Percentiles rank a stretch among this genome's conserved stretches.
Evolutionary conservation across 1,284 basidiomycete genomes (phyloP).

Genomic region (Athelia psychrophila): DNA sequence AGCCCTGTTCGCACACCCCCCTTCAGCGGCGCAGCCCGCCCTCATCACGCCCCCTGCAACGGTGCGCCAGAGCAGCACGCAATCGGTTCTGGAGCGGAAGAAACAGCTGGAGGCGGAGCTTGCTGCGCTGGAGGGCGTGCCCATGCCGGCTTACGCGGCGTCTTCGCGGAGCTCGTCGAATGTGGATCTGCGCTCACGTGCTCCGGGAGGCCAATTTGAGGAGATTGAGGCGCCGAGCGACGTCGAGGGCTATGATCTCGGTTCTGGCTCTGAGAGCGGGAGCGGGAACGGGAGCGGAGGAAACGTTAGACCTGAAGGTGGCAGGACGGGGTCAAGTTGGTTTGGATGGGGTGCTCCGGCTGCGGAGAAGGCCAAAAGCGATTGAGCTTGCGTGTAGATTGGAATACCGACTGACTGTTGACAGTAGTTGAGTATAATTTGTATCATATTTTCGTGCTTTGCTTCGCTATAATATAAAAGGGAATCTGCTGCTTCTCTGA

Average conservation of each 20-base stretch:
- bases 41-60: constrained; percentile 14
- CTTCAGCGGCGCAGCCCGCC: constrained; percentile 20
- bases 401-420: too few species aligned
- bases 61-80: constrained; percentile 20
- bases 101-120: constrained; percentile 58
- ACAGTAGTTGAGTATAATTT: too few species aligned
- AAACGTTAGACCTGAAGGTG: constrained; percentile 8
- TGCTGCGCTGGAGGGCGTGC: constrained; percentile 37
- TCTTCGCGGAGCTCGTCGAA: constrained; percentile 36
- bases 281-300: constrained; percentile 6
- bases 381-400: constrained; percentile 11
- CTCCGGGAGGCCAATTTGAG: constrained; percentile 46
- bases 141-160: constrained; percentile 30
- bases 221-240: constrained; percentile 67
- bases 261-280: constrained; percentile 7
- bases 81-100: constrained; percentile 42
- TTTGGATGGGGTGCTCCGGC: constrained; percentile 32
- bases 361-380: constrained; percentile 22
- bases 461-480: too few species aligned
- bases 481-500: too few species aligned
- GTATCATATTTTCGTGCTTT: too few species aligned
- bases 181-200: constrained; percentile 41
- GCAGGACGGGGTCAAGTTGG: constrained; percentile 28
- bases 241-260: constrained; percentile 53
- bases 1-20: constrained; percentile 20